These are phyloP conservation scores for Cantharellus cinnabarinus DNA, from an alignment of 768 basidiomycete species.

Conservation along the genomic window DNA sequence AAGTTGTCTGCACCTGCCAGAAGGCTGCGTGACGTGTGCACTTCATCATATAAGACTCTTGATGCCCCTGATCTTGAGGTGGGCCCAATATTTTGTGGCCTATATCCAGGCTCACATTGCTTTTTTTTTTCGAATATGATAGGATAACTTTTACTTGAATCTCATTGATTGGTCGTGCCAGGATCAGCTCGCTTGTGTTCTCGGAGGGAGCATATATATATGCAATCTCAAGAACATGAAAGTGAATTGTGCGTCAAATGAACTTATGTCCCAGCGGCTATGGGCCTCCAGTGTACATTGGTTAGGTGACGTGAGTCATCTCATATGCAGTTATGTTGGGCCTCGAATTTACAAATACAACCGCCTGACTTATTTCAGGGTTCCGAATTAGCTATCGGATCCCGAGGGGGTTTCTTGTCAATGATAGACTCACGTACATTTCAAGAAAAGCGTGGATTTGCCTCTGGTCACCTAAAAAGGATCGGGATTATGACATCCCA, in stretches of 20 bases:
- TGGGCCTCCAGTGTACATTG: not conserved
- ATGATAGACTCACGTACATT: conserved; percentile 82
- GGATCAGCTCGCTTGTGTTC: conserved; percentile 83
- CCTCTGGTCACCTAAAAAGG: conserved; percentile 60
- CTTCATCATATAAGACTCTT: conserved; percentile 83
- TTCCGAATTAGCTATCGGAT: conserved; percentile 79
- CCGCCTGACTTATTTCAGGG: conserved; percentile 26
- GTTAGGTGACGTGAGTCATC: not conserved
- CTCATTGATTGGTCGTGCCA: conserved; percentile 93
- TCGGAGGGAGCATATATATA: conserved; percentile 81
- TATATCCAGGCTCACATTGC: not conserved
- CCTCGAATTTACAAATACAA: not conserved
- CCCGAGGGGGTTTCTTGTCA: conserved; percentile 68
- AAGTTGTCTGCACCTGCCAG: not conserved
- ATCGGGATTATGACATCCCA: conserved; percentile 95
- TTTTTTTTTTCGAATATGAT: too few species aligned
- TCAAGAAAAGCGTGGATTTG: conserved; percentile 57
- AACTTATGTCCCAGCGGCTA: conserved; percentile 76
- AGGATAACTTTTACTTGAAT: conserved; percentile 95
- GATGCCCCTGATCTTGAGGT: conserved; percentile 86
- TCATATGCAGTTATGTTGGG: conserved; percentile 8
- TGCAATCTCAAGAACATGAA: conserved; percentile 90
- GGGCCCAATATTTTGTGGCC: conserved; percentile 5
- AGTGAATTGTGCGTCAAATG: conserved; percentile 44
- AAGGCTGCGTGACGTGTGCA: not conserved